Base-by-base conservation (phyloP, 2,329 filamentous ascomycete genomes). In the Penicillium palitans region DNA sequence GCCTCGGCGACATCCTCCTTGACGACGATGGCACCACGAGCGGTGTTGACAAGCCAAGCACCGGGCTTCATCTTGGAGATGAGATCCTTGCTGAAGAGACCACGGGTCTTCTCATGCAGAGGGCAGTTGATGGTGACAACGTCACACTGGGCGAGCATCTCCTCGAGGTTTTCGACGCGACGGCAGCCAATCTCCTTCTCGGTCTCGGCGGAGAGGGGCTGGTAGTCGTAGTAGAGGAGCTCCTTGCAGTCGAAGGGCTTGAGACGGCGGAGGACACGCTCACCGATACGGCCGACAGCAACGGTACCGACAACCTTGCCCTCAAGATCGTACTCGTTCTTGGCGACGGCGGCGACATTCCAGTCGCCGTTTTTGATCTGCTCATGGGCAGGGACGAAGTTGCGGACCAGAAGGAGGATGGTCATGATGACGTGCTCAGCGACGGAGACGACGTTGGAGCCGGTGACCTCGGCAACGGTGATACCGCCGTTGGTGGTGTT, bases 371-470 rank as follows among this genome's bases (percentile, higher is more conserved):
- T 80, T 78, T 87, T 84, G 73, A 99, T 90, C 84, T 91, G 88
- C 84, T 98, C 93, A 82, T 98, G 95, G 55, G 95, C 93, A 67
- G 95, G 95, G 54, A 96, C 92, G 75, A 97, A 98, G 89, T 99
- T 99, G 82, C 95, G 93, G 77, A 98, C 89, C 53, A 99, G 89
- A 66, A 88, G 79, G 52, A 99, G 90, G 79, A 98, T 98, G 77
- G 95, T 99, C 95, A 99, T 98, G 81, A 99, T 81, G 70, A 99
- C 95, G 81, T 99, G 95, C 86, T 99, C 95, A 60, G 95, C 95
- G 65, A 99, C 95, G 52, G 95, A 98, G 71, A 97, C 93, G 71
- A 99, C 95, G 78, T 99, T 99, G 81, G 90, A 96, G 74, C 95
- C 95, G 12, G 95, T 98, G 66, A 99, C 95, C 80, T 99, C 95